These are phyloP conservation scores for Cordyceps fumosorosea DNA, from an alignment of 2,329 filamentous ascomycete genomes.

Conservation along the genomic window DNA sequence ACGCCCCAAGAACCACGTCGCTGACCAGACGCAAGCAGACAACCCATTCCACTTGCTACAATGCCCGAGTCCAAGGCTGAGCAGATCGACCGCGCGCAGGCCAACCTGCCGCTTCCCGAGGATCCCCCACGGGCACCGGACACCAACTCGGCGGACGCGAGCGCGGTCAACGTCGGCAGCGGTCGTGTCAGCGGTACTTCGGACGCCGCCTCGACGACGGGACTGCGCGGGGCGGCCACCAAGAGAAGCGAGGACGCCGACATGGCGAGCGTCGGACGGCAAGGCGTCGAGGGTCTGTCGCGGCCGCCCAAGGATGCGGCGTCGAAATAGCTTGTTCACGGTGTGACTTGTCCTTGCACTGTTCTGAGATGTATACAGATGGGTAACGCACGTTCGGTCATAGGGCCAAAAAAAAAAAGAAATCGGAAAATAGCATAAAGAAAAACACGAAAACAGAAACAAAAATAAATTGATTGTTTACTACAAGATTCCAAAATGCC, in stretches of 20 bases:
- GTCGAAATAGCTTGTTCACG: not conserved
- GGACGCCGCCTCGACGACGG: constrained; percentile 43
- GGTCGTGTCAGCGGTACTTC: constrained; percentile 49
- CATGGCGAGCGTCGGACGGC: constrained; percentile 55
- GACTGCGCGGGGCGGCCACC: constrained; percentile 54
- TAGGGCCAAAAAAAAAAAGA: too few relatives aligned
- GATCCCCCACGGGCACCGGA: constrained; percentile 70
- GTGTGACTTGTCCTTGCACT: too few relatives aligned
- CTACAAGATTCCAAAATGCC: too few relatives aligned
- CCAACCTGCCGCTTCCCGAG: constrained; percentile 74
- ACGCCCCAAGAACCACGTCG: not conserved
- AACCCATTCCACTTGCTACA: not conserved
- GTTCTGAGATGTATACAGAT: too few relatives aligned
- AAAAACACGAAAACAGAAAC: too few relatives aligned
- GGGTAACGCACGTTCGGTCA: too few relatives aligned
- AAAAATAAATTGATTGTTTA: too few relatives aligned
- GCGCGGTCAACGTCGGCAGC: constrained; percentile 64
- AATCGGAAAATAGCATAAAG: too few relatives aligned
- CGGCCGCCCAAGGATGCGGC: constrained; percentile 10
- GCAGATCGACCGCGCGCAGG: constrained; percentile 59
- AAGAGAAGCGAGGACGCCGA: constrained; percentile 43
- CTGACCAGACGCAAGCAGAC: not conserved
- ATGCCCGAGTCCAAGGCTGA: constrained; percentile 52
- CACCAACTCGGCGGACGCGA: constrained; percentile 65
- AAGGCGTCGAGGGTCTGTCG: constrained; percentile 51